These are phyloP conservation scores for Neurospora sp. DNA, from an alignment of 495 filamentous ascomycete species.

Conservation along the genomic window DNA sequence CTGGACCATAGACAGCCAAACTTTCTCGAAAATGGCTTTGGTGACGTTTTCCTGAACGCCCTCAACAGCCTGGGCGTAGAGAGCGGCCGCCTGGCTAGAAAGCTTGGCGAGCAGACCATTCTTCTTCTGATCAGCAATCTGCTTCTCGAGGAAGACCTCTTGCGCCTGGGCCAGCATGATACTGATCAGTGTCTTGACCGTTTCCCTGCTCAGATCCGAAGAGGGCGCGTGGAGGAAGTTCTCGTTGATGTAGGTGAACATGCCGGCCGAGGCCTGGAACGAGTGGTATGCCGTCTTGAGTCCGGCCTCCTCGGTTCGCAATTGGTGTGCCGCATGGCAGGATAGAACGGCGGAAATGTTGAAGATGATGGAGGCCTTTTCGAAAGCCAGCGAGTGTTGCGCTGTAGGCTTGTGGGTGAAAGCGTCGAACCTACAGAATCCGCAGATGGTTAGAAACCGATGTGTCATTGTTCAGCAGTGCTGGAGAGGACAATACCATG, in stretches of 20 bases:
- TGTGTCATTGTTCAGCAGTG: not conserved
- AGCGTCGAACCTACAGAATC: conserved; percentile 75
- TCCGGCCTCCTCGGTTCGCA: conserved; percentile 80
- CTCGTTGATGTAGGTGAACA: conserved; percentile 99
- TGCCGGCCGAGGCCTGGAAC: conserved; percentile 94
- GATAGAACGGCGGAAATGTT: conserved; percentile 97
- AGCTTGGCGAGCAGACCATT: conserved; percentile 85
- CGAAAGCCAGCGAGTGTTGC: conserved; percentile 92
- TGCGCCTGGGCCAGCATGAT: conserved; percentile 93
- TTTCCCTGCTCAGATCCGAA: conserved; percentile 86
- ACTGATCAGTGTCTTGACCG: conserved; percentile 85
- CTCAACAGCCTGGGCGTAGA: conserved; percentile 81
- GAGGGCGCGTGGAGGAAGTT: conserved; percentile 97
- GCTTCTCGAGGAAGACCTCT: conserved; percentile 95
- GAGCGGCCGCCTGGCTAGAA: conserved; percentile 76
- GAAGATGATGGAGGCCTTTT: conserved; percentile 99
- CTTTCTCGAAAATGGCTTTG: conserved; percentile 87
- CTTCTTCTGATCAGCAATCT: conserved; percentile 89
- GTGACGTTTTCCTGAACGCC: conserved; percentile 87
- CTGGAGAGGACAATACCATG: conserved; percentile 55
- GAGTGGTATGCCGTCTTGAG: conserved; percentile 97
- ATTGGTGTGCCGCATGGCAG: conserved; percentile 89
- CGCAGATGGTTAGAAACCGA: conserved; percentile 12
- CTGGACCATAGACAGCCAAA: conserved; percentile 83
- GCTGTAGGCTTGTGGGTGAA: conserved; percentile 95